Conservation (phyloP, 345 rosid genomes). For the Atalantia buxifolia region DNA sequence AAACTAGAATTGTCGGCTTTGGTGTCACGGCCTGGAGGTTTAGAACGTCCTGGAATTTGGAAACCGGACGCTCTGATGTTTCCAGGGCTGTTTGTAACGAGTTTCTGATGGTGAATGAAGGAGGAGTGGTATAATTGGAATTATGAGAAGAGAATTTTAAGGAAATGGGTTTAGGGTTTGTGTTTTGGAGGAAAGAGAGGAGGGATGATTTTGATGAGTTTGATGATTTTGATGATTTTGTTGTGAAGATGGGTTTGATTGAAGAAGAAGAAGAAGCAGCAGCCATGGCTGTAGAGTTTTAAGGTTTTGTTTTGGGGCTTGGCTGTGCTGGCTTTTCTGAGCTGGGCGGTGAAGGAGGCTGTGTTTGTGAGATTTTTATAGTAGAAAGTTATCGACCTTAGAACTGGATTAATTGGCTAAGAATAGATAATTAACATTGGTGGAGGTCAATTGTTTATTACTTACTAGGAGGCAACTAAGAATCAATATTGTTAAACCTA, state of each 20-base stretch:
- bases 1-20: constrained; percentile 53
- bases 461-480: too few species aligned
- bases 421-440: not conserved
- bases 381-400: not conserved
- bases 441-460: too few species aligned
- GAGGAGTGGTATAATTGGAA: not conserved
- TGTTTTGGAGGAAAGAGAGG: constrained; percentile 22
- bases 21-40: not conserved
- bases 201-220: constrained; percentile 13
- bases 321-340: not conserved
- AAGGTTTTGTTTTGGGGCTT: not conserved
- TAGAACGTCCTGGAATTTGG: not conserved
- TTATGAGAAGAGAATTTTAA: constrained; percentile 1
- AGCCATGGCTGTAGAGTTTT: not conserved
- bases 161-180: constrained; percentile 24
- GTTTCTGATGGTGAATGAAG: not conserved
- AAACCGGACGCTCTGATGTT: not conserved
- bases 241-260: constrained; percentile 3
- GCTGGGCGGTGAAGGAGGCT: not conserved
- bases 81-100: constrained; percentile 21
- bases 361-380: not conserved
- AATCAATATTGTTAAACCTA: too few species aligned
- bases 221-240: constrained; percentile 11
- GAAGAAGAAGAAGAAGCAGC: not conserved
- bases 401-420: not conserved